phyloP scores from a whole-genome alignment of 1,284 basidiomycete species.

The Ustilago loliicola region DNA sequence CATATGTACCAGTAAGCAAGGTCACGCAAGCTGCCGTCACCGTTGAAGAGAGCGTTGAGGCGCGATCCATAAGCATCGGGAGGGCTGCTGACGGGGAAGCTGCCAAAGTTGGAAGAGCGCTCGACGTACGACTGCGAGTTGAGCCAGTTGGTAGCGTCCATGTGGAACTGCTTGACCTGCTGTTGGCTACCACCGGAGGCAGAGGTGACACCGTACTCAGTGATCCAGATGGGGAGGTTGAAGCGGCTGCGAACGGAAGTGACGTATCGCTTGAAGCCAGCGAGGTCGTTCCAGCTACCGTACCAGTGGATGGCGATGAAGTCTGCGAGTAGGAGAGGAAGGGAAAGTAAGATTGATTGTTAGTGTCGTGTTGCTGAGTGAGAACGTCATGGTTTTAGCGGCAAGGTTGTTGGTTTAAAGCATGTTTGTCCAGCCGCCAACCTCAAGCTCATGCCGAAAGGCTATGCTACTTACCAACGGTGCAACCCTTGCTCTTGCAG shows the following conservation, averaged over 20 bases:
- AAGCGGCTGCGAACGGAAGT: constrained; percentile 47
- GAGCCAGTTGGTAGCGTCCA: constrained; percentile 59
- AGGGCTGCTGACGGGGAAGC: constrained; percentile 49
- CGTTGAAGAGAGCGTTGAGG: constrained; percentile 62
- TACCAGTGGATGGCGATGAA: constrained; percentile 69
- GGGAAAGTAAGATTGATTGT: constrained; percentile 17
- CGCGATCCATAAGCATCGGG: constrained; percentile 60
- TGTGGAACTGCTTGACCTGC: constrained; percentile 60
- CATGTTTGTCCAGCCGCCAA: background rate
- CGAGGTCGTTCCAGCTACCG: constrained; percentile 55
- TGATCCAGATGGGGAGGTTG: constrained; percentile 64
- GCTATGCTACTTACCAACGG: constrained; percentile 36
- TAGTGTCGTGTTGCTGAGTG: constrained; percentile 31
- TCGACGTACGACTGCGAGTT: constrained; percentile 53
- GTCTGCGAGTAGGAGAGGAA: constrained; percentile 27
- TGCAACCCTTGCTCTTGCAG: constrained; percentile 56
- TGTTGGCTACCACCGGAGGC: constrained; percentile 45
- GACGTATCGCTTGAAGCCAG: constrained; percentile 55
- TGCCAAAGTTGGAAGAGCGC: constrained; percentile 64
- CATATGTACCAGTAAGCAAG: constrained; percentile 54
- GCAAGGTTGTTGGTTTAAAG: no score
- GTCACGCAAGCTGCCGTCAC: constrained; percentile 42
- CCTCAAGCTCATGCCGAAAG: background rate
- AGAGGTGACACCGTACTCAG: constrained; percentile 67
- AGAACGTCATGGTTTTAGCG: no score